Evolutionary conservation across 768 basidiomycete species (phyloP).

Genomic region (Galerina sulciceps): DNA sequence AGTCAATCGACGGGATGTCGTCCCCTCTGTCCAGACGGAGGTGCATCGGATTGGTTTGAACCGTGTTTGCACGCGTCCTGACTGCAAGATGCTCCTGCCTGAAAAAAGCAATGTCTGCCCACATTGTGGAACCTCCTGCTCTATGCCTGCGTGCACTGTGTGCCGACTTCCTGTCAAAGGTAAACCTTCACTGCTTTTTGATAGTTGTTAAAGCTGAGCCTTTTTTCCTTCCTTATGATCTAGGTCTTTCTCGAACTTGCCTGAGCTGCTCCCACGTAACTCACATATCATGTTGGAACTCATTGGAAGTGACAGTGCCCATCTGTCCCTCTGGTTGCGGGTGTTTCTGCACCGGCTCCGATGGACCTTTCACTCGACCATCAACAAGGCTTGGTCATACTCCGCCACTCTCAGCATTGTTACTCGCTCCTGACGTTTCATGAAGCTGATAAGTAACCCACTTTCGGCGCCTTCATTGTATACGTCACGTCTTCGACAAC

Average conservation of each 20-base stretch:
- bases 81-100: conserved; percentile 41
- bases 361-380: conserved; percentile 32
- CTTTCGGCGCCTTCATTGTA: no score
- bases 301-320: conserved; percentile 42
- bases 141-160: conserved; percentile 63
- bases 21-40: conserved; percentile 18
- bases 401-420: conserved; percentile 17
- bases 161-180: conserved; percentile 82
- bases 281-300: conserved; percentile 68
- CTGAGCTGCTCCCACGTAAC: conserved; percentile 65
- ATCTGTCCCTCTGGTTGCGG: conserved; percentile 74
- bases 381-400: conserved; percentile 35
- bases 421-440: background rate
- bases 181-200: conserved; percentile 24
- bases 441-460: background rate
- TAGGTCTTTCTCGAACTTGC: conserved; percentile 69
- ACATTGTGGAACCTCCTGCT: conserved; percentile 44
- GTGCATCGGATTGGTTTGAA: conserved; percentile 45
- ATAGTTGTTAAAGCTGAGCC: background rate
- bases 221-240: conserved; percentile 1
- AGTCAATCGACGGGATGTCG: conserved; percentile 40
- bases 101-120: conserved; percentile 43
- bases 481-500: no score
- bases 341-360: conserved; percentile 53
- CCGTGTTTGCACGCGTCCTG: conserved; percentile 43